These are phyloP conservation scores for Nannochloris sp. DNA, from an alignment of 139 green algal species.

Conservation along the genomic window DNA sequence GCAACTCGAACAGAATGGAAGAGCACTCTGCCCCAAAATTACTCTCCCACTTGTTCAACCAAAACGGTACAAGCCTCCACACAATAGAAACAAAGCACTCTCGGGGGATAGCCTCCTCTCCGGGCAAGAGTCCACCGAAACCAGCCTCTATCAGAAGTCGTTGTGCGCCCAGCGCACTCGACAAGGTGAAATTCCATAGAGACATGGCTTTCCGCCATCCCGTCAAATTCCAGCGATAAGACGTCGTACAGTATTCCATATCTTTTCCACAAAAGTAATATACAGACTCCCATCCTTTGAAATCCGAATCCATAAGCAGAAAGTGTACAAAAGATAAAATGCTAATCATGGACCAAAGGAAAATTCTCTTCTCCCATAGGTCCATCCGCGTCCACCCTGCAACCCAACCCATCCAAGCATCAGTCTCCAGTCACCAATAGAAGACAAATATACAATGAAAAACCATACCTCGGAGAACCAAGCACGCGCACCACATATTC, in stretches of 20 bases:
- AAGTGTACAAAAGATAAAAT: conserved; percentile 17
- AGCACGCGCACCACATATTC: background rate
- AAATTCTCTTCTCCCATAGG: conserved; percentile 9
- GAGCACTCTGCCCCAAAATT: conserved; percentile 48
- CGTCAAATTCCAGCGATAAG: conserved; percentile 55
- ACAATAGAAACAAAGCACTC: conserved; percentile 71
- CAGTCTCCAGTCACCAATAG: background rate
- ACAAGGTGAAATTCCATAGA: conserved; percentile 65
- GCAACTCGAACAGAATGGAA: conserved; percentile 70
- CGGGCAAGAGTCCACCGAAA: conserved; percentile 60
- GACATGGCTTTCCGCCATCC: conserved; percentile 58
- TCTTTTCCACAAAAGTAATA: conserved; percentile 71
- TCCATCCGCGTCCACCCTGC: conserved; percentile 13
- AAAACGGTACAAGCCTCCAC: conserved; percentile 81
- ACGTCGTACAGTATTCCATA: conserved; percentile 59
- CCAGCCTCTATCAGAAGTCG: conserved; percentile 45
- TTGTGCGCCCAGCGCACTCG: conserved; percentile 46
- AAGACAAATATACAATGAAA: background rate
- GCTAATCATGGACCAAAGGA: conserved; percentile 10
- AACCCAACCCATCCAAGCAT: background rate
- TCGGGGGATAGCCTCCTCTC: conserved; percentile 60
- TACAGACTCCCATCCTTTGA: conserved; percentile 21
- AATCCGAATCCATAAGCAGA: conserved; percentile 8
- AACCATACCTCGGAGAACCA: background rate
- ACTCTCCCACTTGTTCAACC: conserved; percentile 80